Evolutionary conservation across 2,329 filamentous ascomycete genomes (phyloP), one percentile per base, ranked within the genome.

Genomic region (Dichotomopilus funicola): DNA sequence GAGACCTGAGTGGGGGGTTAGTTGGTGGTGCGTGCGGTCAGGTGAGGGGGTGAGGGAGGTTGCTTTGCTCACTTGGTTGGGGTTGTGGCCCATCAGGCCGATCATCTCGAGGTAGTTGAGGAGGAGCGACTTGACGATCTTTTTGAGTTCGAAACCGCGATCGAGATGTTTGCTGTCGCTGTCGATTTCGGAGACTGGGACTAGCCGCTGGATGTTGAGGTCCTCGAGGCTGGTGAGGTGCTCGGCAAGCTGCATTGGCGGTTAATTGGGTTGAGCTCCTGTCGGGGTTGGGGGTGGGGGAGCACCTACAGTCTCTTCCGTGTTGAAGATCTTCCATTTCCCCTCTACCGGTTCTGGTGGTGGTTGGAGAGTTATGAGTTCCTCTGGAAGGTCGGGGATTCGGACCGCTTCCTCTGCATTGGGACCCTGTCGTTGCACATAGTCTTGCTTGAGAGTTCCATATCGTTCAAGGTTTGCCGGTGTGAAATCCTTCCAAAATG

Each of bases 401-500:
- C 70, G 71, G 3, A 68, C 62, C 4, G 67, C 57, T 50, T 68
- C 59, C 13, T 66, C 59, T 38, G 65, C 60, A 27, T 46, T 57
- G 49, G 61, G 55, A 43, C 63, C 65, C 57, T 68, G 58, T 9
- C 66, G 64, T 9, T 70, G 68, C 35, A 71, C 67, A 55, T 74
- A 68, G 1, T 72, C 64, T 46, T 69, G 68, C 50, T 73, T 75
- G 11, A 81, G 63, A 27, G 72, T 69, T 5, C 73, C 70, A 53
- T 80, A 71, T 4, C 82, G 82, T 11, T 81, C 72, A 51, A 89
- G 66, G 66, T 92, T 95, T 34, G 87, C 82, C 3, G 83, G 70
- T 0, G 89, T 96, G 72, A 97, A 97, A 69, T 88, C 80, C 63
- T 87, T 86, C 85, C 89, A 97, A 73, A 96, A 95, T 0, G 87